Evolutionary conservation across 371 early-diverging fungal species (phyloP).

Genomic region (Capillidium rhysosporum): DNA sequence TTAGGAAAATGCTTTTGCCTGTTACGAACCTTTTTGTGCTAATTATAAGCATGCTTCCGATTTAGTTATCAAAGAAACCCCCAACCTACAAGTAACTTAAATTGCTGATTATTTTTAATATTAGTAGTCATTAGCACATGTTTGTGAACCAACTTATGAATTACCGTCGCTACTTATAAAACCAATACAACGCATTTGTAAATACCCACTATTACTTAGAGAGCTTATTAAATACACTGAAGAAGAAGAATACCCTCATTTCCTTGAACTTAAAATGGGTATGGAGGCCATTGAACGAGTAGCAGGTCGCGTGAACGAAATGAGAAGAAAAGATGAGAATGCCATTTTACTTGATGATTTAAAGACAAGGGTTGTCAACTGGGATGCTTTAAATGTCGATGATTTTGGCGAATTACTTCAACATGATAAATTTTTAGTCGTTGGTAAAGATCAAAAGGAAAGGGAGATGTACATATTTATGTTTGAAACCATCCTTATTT

Average conservation of each 20-base stretch:
- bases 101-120: not conserved
- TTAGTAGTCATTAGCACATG: conserved; percentile 27
- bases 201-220: conserved; percentile 77
- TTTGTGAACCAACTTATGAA: conserved; percentile 68
- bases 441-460: conserved; percentile 42
- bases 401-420: conserved; percentile 66
- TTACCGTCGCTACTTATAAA: conserved; percentile 84
- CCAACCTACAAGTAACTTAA: conserved; percentile 14
- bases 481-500: conserved; percentile 72
- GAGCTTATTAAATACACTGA: conserved; percentile 9
- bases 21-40: conserved; percentile 87
- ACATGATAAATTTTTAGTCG: conserved; percentile 60
- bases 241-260: conserved; percentile 39
- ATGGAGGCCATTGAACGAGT: conserved; percentile 65
- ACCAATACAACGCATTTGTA: conserved; percentile 93
- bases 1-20: conserved; percentile 69
- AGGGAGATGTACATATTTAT: conserved; percentile 61
- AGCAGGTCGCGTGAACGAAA: conserved; percentile 79
- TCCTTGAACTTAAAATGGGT: conserved; percentile 56
- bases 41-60: conserved; percentile 69
- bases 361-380: conserved; percentile 59
- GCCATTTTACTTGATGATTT: conserved; percentile 50
- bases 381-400: conserved; percentile 46
- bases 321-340: conserved; percentile 76
- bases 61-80: conserved; percentile 25